These are phyloP conservation scores for Pythium biforme DNA, from an alignment of 352 stramenopile species.

Conservation along the genomic window DNA sequence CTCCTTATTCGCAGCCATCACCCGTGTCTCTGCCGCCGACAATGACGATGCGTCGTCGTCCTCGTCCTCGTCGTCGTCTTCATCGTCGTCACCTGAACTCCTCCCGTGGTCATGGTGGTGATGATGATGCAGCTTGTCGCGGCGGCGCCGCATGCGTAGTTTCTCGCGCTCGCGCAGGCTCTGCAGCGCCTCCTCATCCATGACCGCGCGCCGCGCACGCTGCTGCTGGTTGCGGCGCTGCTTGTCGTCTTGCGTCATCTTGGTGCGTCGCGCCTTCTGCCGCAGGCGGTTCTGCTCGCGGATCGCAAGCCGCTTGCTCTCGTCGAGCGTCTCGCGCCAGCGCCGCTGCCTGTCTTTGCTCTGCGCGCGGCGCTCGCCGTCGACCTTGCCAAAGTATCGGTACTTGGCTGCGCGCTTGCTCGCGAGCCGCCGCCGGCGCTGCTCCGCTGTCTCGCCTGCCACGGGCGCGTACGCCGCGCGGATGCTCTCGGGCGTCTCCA, in stretches of 20 bases:
- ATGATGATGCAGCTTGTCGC: slow-evolving; percentile 1
- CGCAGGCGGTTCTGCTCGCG: slow-evolving; percentile 64
- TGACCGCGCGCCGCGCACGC: slow-evolving; percentile 36
- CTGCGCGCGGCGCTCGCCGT: slow-evolving; percentile 10
- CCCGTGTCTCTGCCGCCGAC: too few relatives aligned
- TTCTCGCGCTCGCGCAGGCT: slow-evolving; percentile 46
- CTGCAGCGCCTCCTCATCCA: slow-evolving; percentile 43
- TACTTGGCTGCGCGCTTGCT: slow-evolving; percentile 75
- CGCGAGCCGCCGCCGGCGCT: slow-evolving; percentile 48
- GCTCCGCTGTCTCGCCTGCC: slow-evolving; percentile 40
- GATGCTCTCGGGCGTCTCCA: slow-evolving; percentile 58
- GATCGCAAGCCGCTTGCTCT: slow-evolving; percentile 30
- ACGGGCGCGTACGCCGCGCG: slow-evolving; percentile 44
- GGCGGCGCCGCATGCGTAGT: slow-evolving; percentile 39
- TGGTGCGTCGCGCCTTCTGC: slow-evolving; percentile 49
- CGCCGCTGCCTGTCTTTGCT: slow-evolving; percentile 27
- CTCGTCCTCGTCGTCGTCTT: neutral
- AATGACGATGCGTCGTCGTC: too few relatives aligned
- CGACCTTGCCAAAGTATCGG: slow-evolving; percentile 39
- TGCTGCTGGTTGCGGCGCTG: slow-evolving; percentile 50
- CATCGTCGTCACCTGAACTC: neutral
- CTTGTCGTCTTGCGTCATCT: slow-evolving; percentile 40
- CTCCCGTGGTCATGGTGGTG: neutral
- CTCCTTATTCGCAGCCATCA: neutral
- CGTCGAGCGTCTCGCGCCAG: slow-evolving; percentile 53